Base-by-base conservation (phyloP, 2,329 filamentous ascomycete species). In the Stachybotrys elegans region DNA sequence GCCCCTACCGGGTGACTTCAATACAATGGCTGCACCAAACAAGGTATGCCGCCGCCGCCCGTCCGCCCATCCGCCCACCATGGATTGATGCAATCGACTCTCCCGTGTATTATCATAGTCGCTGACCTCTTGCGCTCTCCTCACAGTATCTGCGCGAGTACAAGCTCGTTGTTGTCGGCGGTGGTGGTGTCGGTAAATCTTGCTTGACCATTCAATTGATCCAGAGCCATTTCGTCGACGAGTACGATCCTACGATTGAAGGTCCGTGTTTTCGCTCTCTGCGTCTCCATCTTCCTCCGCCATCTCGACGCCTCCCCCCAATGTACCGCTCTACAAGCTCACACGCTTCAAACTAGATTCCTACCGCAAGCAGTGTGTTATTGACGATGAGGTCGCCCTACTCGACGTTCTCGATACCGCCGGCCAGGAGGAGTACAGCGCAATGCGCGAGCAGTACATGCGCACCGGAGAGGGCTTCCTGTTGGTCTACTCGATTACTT, bases 381-480 rank as follows among this genome's bases (percentile, higher is more conserved):
- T 98, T 67, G 93, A 98, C 66, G 93, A 97, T 58, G 93, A 98
- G 72, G 90, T 96, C 55, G 93, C 93, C 42, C 81, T 98, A 48
- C 86, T 98, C 68, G 93, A 98, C 69, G 93, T 98, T 51, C 84
- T 97, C 66, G 93, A 98, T 70, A 98, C 93, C 43, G 93, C 93
- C 51, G 93, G 93, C 48, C 93, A 98, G 70, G 93, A 98, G 72
- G 93, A 98, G 73, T 98, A 97, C 76, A 95, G 91, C 45, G 93
- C 93, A 43, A 97, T 98, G 93, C 81, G 93, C 64, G 93, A 98
- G 75, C 93, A 97, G 73, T 98, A 97, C 79, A 98, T 98, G 92
- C 85, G 93, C 61, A 97, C 92, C 20, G 93, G 93, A 65, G 93
- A 98, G 71, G 93, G 93, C 43, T 98, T 98, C 72, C 74, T 98